These are phyloP conservation scores for Kurtzmaniella quercitrusa DNA, from an alignment of 1,139 yeast genomes.

Conservation along the genomic window DNA sequence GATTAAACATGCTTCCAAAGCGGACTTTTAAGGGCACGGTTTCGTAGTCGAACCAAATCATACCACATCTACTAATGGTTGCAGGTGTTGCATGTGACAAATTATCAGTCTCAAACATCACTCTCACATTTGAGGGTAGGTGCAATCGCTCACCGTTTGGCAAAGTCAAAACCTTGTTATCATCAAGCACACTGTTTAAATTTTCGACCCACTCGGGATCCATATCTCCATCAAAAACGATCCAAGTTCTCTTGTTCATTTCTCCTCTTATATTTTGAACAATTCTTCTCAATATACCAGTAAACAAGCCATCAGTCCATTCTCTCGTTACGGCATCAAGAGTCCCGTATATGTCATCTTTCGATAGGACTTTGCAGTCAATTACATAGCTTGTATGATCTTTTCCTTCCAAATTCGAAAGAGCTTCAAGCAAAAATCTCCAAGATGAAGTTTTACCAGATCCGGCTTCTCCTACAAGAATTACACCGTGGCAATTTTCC, in stretches of 20 bases:
- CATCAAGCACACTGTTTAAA: constrained; percentile 87
- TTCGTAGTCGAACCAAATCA: constrained; percentile 63
- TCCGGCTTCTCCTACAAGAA: constrained; percentile 76
- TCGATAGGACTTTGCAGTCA: constrained; percentile 73
- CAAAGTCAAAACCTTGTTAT: constrained; percentile 72
- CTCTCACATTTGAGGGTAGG: constrained; percentile 58
- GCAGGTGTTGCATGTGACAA: constrained; percentile 78
- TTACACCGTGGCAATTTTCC: constrained; percentile 71
- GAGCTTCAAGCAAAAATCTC: constrained; percentile 43
- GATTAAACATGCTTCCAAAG: constrained; percentile 22
- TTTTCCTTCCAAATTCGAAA: constrained; percentile 29
- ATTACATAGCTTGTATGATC: constrained; percentile 47
- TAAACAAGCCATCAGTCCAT: constrained; percentile 89
- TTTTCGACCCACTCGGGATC: constrained; percentile 96
- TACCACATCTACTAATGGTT: constrained; percentile 89
- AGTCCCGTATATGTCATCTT: constrained; percentile 65
- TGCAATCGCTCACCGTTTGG: constrained; percentile 86
- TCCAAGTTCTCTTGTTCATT: constrained; percentile 57
- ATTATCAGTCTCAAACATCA: constrained; percentile 75
- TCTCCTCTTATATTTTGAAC: constrained; percentile 61
- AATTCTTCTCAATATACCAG: constrained; percentile 60
- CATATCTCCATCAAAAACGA: constrained; percentile 87
- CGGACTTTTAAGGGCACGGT: constrained; percentile 22
- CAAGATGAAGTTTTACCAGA: constrained; percentile 67
- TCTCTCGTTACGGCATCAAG: constrained; percentile 78